phyloP scores from a whole-genome alignment of 352 stramenopile genomes.

The Phytophthora hibernalis region DNA sequence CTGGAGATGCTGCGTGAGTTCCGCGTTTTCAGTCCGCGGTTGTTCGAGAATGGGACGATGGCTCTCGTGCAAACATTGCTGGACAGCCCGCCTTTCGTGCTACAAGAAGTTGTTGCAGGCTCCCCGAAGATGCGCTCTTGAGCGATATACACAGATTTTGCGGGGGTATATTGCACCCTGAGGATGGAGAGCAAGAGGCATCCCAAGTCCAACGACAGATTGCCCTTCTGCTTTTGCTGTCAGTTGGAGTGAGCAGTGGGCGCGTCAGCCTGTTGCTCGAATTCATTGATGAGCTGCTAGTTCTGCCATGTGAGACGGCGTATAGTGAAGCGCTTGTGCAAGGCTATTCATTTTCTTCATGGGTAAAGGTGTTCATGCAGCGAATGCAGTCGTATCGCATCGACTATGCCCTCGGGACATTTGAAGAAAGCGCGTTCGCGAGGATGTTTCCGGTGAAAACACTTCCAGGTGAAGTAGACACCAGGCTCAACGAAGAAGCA shows the following conservation, averaged over 20 bases:
- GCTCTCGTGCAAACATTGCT: conserved; percentile 61
- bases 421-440: conserved; percentile 47
- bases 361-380: conserved; percentile 47
- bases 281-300: conserved; percentile 49
- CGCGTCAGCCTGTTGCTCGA: conserved; percentile 57
- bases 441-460: conserved; percentile 63
- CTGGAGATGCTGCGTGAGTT: conserved; percentile 76
- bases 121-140: conserved; percentile 50
- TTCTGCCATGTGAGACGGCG: conserved; percentile 5
- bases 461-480: conserved; percentile 28
- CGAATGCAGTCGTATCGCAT: conserved; percentile 65
- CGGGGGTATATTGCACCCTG: conserved; percentile 36
- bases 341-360: conserved; percentile 42
- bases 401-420: conserved; percentile 57
- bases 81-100: conserved; percentile 63
- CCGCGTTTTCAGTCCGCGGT: conserved; percentile 36
- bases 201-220: conserved; percentile 39
- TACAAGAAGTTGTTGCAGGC: conserved; percentile 33
- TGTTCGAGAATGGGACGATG: conserved; percentile 65
- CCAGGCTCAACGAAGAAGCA: not conserved
- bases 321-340: conserved; percentile 19
- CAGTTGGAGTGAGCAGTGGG: conserved; percentile 65
- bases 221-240: conserved; percentile 56
- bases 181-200: conserved; percentile 5
- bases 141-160: conserved; percentile 63